Base-by-base conservation (phyloP, 257 asterid species). In the Solanum lignicaule region DNA sequence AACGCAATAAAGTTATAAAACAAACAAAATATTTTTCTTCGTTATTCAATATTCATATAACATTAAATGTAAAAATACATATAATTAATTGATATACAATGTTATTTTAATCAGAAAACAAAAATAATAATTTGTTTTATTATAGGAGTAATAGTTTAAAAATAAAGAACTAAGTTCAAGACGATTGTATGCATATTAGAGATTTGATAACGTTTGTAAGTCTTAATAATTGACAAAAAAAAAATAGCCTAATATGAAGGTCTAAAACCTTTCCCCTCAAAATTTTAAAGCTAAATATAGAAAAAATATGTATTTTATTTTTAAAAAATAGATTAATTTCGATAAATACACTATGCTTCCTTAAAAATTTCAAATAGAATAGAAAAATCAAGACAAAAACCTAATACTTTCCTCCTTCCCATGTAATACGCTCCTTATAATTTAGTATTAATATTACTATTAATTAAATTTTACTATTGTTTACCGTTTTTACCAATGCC, bases 191-290 rank as follows among this genome's bases (percentile, higher is more conserved):
- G 33, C 69, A 23, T 60, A 23, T 9, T 60, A 21, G 69, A 23
- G 69, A 65, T 65, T 65, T 65, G 9, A 65, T 48, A 0, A 48
- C 9, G 1, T 15, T 48, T 1, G 3, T 48, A 48, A 14, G 21
- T 48, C 21, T 48, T 5, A 48, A 18, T 48, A 15, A 48, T 2
- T 0, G 3, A 48, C 3, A 15, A 15, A 0, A 15, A 15, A 0
- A 66, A 25, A 25, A 11, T 11, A 25, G 8, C 75, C 76, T 27
- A 68, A 13, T 29, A 71, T 6, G 20, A 2, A 31, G n/a, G 12
- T 16, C 7, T 10, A 72, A 72, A 32, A 31, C n/a, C 14, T 32
- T 71, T 32, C 0, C 9, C 2, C 14, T 71, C 21, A 4, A 52
- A 52, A 16, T 52, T 52, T 52, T 18, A 2, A 5, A 16, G 62